These are phyloP conservation scores for Pythium phragmitis DNA, from an alignment of 352 stramenopile genomes.

Conservation along the genomic window DNA sequence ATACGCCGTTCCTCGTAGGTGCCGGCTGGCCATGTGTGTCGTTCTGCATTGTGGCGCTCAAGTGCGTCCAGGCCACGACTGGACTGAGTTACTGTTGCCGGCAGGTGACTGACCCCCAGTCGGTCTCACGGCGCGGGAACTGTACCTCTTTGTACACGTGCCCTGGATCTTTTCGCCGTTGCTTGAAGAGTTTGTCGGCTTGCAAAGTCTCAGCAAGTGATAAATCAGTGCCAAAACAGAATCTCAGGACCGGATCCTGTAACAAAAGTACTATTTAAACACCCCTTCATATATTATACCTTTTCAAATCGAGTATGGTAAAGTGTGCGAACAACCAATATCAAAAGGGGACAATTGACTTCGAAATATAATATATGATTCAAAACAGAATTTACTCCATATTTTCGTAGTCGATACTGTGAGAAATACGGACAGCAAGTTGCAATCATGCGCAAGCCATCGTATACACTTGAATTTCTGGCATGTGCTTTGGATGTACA, in stretches of 20 bases:
- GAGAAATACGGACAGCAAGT: too few relatives aligned
- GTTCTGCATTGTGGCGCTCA: neutral
- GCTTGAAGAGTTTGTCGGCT: neutral
- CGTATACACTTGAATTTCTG: too few relatives aligned
- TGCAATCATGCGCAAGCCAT: too few relatives aligned
- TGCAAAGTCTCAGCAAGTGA: slow-evolving; percentile 3
- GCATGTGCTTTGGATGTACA: too few relatives aligned
- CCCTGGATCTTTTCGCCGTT: slow-evolving; percentile 7
- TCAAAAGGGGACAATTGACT: too few relatives aligned
- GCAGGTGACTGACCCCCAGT: slow-evolving; percentile 7
- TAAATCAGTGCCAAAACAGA: neutral
- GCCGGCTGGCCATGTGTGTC: neutral
- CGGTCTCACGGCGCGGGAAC: slow-evolving; percentile 4
- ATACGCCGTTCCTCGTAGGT: neutral
- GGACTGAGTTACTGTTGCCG: neutral
- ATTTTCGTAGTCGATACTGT: too few relatives aligned
- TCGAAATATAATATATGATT: too few relatives aligned
- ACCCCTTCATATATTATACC: neutral
- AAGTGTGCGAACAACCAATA: too few relatives aligned
- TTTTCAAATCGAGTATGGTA: too few relatives aligned
- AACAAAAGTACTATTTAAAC: neutral
- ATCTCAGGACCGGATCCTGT: slow-evolving; percentile 1
- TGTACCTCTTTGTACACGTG: neutral
- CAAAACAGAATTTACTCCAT: too few relatives aligned
- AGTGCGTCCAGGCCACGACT: neutral